These are phyloP conservation scores for Fusarium sp. DNA, from an alignment of 2,329 filamentous ascomycete species.

Conservation along the genomic window DNA sequence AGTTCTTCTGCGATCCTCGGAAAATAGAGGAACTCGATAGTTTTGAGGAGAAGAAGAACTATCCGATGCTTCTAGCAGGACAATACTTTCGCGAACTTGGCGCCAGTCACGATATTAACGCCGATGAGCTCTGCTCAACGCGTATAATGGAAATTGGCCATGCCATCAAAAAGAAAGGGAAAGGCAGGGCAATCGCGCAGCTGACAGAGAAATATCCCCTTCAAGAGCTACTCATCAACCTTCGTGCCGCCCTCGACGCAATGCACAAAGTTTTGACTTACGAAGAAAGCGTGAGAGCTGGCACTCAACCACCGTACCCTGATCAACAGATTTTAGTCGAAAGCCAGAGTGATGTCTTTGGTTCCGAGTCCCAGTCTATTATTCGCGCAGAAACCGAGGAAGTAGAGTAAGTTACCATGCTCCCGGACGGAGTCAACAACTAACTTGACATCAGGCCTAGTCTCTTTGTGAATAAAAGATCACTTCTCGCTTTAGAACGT, in stretches of 20 bases:
- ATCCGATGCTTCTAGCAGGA: constrained; percentile 27
- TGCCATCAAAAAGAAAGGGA: constrained; percentile 15
- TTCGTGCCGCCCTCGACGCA: constrained; percentile 37
- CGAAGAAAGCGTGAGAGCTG: not conserved
- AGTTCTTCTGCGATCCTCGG: constrained; percentile 48
- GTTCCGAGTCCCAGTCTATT: constrained; percentile 46
- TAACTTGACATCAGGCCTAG: constrained; percentile 34
- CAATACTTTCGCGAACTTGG: constrained; percentile 47
- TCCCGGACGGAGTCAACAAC: not conserved
- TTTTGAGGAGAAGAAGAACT: not conserved
- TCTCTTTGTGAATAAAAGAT: constrained; percentile 37
- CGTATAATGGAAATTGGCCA: constrained; percentile 38
- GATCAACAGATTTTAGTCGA: constrained; percentile 26
- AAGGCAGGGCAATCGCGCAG: constrained; percentile 1
- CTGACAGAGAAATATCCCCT: constrained; percentile 38
- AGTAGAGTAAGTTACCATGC: constrained; percentile 24
- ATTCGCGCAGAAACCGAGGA: constrained; percentile 33
- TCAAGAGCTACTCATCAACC: constrained; percentile 26
- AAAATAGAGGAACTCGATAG: not conserved
- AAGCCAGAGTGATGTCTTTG: constrained; percentile 35
- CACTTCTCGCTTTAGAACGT: constrained; percentile 36
- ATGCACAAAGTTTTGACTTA: constrained; percentile 25
- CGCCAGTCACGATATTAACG: constrained; percentile 10
- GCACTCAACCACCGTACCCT: not conserved
- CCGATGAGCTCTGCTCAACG: constrained; percentile 38